phyloP scores from a whole-genome alignment of 192 early-diverging fungal genomes.

The Entophlyctis luteolus region DNA sequence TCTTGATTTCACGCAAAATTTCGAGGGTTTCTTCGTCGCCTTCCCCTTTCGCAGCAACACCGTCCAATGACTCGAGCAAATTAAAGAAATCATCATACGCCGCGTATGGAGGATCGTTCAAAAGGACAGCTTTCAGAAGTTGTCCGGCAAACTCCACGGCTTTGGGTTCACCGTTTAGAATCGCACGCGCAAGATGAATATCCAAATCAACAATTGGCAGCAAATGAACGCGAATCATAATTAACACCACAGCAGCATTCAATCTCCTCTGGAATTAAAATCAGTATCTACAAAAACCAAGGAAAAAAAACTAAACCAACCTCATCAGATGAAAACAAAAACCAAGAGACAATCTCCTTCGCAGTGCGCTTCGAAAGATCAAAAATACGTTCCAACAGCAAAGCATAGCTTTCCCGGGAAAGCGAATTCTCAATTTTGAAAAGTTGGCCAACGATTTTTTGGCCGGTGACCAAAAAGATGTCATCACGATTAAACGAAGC shows the following conservation, averaged over 20 bases:
- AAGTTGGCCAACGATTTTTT: constrained; percentile 81
- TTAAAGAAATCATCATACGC: constrained; percentile 48
- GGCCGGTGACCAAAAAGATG: constrained; percentile 77
- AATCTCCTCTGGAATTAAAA: constrained; percentile 64
- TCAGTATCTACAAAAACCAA: neutral
- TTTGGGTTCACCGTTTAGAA: constrained; percentile 67
- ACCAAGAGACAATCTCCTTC: constrained; percentile 86
- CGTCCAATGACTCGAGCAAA: constrained; percentile 68
- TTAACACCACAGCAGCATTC: constrained; percentile 77
- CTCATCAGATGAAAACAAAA: constrained; percentile 91
- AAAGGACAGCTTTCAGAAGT: constrained; percentile 67
- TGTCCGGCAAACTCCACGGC: constrained; percentile 75
- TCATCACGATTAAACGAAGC: constrained; percentile 64
- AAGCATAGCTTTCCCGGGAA: constrained; percentile 76
- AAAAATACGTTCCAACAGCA: constrained; percentile 78
- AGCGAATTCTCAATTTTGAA: constrained; percentile 75
- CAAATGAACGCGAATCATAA: constrained; percentile 76
- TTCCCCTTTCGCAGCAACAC: neutral
- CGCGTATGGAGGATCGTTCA: constrained; percentile 52
- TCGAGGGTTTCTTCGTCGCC: constrained; percentile 35
- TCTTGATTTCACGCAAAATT: constrained; percentile 56
- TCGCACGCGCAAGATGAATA: constrained; percentile 77
- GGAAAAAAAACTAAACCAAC: constrained; percentile 15
- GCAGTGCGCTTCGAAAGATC: constrained; percentile 74
- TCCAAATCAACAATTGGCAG: constrained; percentile 80